These are phyloP conservation scores for Tephrocybe sp. DNA, from an alignment of 768 basidiomycete species.

Conservation along the genomic window DNA sequence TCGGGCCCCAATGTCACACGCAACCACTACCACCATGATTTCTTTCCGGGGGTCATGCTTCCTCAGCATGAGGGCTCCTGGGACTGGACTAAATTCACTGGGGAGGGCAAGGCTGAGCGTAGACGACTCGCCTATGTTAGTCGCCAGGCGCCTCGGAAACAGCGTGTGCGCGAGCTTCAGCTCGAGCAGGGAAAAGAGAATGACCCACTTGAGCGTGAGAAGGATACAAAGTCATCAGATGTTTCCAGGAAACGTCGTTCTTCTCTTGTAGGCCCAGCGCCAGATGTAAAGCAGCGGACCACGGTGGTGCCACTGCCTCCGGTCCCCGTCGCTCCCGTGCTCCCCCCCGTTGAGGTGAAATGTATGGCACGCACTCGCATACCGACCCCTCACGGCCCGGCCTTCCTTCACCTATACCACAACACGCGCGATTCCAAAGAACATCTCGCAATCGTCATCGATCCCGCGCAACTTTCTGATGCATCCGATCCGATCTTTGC, in stretches of 20 bases:
- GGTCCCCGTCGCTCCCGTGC: conserved; percentile 19
- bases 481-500: conserved; percentile 34
- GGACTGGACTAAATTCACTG: conserved; percentile 59
- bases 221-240: conserved; percentile 28
- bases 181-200: conserved; percentile 53
- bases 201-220: conserved; percentile 33
- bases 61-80: conserved; percentile 51
- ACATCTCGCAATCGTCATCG: conserved; percentile 93
- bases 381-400: conserved; percentile 92
- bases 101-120: conserved; percentile 43
- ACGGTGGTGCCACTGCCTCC: conserved; percentile 20
- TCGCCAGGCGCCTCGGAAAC: conserved; percentile 70
- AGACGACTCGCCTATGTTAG: conserved; percentile 65
- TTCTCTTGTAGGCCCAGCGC: conserved; percentile 26
- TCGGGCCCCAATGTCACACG: conserved; percentile 79
- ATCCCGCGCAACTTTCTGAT: conserved; percentile 79
- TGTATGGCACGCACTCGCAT: conserved; percentile 98
- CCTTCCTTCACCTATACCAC: conserved; percentile 93
- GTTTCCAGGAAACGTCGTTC: conserved; percentile 39
- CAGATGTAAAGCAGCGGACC: conserved; percentile 25
- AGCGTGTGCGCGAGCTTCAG: conserved; percentile 42
- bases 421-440: conserved; percentile 92
- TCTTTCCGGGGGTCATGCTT: conserved; percentile 60
- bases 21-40: conserved; percentile 85
- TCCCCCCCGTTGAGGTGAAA: conserved; percentile 61